phyloP scores from a whole-genome alignment of 1,139 yeast genomes.

The Kurtzmaniella natalensis region DNA sequence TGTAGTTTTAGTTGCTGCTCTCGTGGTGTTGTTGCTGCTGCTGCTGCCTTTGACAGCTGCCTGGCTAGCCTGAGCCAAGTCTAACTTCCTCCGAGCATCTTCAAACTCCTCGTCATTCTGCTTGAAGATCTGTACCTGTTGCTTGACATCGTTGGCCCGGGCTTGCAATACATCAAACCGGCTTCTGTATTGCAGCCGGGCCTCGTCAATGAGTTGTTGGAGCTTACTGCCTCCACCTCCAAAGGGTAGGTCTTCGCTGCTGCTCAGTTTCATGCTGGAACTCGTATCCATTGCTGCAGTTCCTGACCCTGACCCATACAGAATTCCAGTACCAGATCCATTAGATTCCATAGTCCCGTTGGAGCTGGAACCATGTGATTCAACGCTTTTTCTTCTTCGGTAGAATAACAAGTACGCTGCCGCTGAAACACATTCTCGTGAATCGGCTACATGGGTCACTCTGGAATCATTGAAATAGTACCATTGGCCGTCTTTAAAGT shows the following conservation, averaged over 20 bases:
- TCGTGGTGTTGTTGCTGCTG: no score
- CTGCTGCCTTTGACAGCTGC: slow-evolving; percentile 14
- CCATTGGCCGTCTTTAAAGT: slow-evolving; percentile 77
- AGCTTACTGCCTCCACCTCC: slow-evolving; percentile 35
- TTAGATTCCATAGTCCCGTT: no score
- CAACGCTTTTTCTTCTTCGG: slow-evolving; percentile 44
- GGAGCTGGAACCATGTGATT: no score
- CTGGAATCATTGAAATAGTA: slow-evolving; percentile 86
- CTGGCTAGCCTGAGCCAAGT: slow-evolving; percentile 2
- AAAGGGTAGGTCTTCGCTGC: no score
- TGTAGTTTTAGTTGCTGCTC: no score
- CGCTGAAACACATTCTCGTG: slow-evolving; percentile 62
- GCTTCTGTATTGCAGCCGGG: slow-evolving; percentile 17
- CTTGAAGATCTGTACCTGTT: slow-evolving; percentile 13
- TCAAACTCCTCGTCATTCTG: slow-evolving; percentile 11
- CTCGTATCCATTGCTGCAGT: no score
- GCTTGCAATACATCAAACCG: slow-evolving; percentile 12
- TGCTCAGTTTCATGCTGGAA: no score
- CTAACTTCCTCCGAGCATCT: slow-evolving; percentile 9
- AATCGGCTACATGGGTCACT: slow-evolving; percentile 56
- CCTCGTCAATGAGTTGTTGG: slow-evolving; percentile 21
- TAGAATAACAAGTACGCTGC: slow-evolving; percentile 90
- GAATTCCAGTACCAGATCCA: no score
- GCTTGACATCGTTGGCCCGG: slow-evolving; percentile 11
- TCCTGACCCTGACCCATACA: no score